These are phyloP conservation scores for Calamus simplicifolius DNA, from an alignment of 176 grass and related monocot species.

Conservation along the genomic window DNA sequence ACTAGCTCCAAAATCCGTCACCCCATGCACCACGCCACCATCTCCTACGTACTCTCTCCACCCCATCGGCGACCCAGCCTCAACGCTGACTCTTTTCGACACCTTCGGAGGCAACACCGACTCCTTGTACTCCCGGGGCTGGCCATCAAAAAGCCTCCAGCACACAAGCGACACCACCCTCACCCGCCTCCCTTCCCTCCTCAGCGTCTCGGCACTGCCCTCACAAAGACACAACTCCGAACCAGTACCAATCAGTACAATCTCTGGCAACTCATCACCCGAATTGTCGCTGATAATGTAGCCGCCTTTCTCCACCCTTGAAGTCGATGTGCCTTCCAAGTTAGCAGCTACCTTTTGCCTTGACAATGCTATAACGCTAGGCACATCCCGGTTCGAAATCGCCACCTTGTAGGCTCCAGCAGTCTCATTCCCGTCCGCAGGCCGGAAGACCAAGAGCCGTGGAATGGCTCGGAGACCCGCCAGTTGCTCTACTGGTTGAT, in stretches of 20 bases:
- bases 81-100: neutral
- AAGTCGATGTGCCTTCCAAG: constrained; percentile 4
- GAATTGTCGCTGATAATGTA: constrained; percentile 8
- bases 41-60: constrained; percentile 10
- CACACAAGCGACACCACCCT: constrained; percentile 7
- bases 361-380: constrained; percentile 1
- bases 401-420: constrained; percentile 1
- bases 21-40: neutral
- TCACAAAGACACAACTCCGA: constrained; percentile 9
- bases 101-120: neutral
- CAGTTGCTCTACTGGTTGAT: constrained; percentile 6
- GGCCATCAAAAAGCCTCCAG: constrained; percentile 10
- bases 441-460: constrained; percentile 8
- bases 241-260: neutral
- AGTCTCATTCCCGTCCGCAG: constrained; percentile 1
- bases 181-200: neutral
- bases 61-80: constrained; percentile 2
- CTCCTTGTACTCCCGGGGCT: constrained; percentile 4
- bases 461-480: constrained; percentile 4
- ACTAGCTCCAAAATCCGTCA: constrained; percentile 6
- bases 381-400: neutral
- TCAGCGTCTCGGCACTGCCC: constrained; percentile 1
- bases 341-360: constrained; percentile 12
- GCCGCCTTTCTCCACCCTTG: neutral
- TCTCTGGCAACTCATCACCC: neutral